Base-by-base conservation (phyloP, 306 rosid genomes). In the Quercus rubra region DNA sequence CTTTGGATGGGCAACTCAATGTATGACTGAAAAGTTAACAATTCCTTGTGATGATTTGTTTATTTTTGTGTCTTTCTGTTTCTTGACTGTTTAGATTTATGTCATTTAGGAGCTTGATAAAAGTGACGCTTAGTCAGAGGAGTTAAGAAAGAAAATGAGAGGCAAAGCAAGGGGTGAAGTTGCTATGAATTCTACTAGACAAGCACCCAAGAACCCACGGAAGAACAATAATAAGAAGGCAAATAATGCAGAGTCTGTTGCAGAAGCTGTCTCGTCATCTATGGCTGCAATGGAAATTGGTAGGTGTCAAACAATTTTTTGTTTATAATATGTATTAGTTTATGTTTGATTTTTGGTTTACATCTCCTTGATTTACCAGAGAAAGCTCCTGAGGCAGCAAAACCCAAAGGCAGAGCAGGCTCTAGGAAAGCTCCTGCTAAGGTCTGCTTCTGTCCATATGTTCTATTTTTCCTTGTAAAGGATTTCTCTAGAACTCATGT, bases 231-330 rank as follows among this genome's bases (percentile, higher is more conserved):
- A 28, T 2, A 28, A 2, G 3, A 30, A 93, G 80, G 78, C 86
- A 55, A 84, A 73, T 76, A 81, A 56, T 80, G 88, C 74, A 35
- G 97, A 90, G 67, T 75, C 90, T 10, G 85, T 79, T 61, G 70
- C 77, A 9, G 97, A 88, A 66, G 80, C 73, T 31, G 51, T 41
- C 62, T 79, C 83, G 33, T 46, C 70, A 38, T 73, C 85, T 51
- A 78, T 80, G 70, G 80, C 91, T 73, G 78, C 91, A 18, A 87
- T 83, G 89, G 96, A 95, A 74, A 74, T 87, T 9, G 99, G 99
- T 95, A 88, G 27, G 85, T 77, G 25, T 58, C 15, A 57, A 72
- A 13, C 20, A 20, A 33, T 20, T 19, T 12, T 56, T 20, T 58
- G 38, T 57, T 3, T 55, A 33, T 49, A 20, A 5, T 8, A 15